Base-by-base conservation (phyloP, 2,329 filamentous ascomycete genomes). In the Escovopsis weberi region DNA sequence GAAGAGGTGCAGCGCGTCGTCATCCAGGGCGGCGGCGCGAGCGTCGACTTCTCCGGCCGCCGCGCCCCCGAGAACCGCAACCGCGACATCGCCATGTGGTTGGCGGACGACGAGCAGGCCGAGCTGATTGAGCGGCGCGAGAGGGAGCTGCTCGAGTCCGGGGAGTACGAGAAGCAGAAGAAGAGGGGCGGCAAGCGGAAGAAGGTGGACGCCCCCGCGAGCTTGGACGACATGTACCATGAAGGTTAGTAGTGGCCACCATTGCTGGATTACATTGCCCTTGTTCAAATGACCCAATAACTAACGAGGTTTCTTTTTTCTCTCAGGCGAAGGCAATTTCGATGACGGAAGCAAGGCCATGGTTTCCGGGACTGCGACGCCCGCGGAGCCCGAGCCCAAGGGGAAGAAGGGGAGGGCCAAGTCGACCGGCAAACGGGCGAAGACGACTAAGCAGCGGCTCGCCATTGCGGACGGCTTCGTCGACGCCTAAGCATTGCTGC, bases 61-160 rank as follows among this genome's bases (percentile, higher is more conserved):
- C 77, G 81, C 49, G 80, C 80, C 47, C 74, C 82, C 5, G 89
- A 95, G 67, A 95, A 93, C 64, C 79, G 88, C 48, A 95, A 93
- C 59, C 93, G 94, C 64, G 91, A 98, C 57, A 96, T 96, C 63
- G 91, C 91, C 38, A 83, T 96, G 82, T 96, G 91, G 91, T 79
- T 98, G 49, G 89, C 89, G 15, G 91, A 98, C 58, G 91, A 96
- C 51, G 89, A 96, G 44, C 86, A 96, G 59, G 91, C 87, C 1
- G 89, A 91, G 55, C 74, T 91, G 61, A 89, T 98, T 56, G 89
- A 95, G 65, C 79, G 82, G 50, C 87, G 88, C 53, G 91, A 95
- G 64, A 86, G 85, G 50, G 87, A 95, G 61, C 67, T 93, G 6
- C 70, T 85, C 37, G 83, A 85, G 59, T 80, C 75, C 48, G 83